These are phyloP conservation scores for Flammula alnicola DNA, from an alignment of 1,284 basidiomycete genomes.

Conservation along the genomic window DNA sequence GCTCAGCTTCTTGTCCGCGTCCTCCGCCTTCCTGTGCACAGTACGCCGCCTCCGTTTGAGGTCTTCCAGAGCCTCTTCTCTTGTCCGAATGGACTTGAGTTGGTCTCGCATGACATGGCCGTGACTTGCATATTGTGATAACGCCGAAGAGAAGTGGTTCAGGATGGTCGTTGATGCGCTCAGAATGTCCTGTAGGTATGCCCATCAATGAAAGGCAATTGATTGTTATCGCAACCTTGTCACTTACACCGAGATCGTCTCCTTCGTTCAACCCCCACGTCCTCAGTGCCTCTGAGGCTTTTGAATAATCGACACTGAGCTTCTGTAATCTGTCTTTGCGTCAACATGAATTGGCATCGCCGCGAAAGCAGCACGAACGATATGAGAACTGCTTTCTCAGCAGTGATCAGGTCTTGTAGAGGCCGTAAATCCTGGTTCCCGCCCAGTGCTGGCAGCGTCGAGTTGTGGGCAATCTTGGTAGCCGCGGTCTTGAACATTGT, in stretches of 20 bases:
- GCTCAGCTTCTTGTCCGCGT: conserved; percentile 88
- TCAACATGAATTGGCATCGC: neutral
- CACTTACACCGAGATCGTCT: conserved; percentile 79
- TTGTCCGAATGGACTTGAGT: conserved; percentile 80
- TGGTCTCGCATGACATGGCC: conserved; percentile 76
- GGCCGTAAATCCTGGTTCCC: conserved; percentile 84
- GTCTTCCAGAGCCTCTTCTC: conserved; percentile 85
- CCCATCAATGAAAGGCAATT: conserved; percentile 9
- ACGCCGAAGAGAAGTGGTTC: conserved; percentile 69
- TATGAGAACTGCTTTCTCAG: conserved; percentile 84
- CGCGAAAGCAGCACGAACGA: conserved; percentile 53
- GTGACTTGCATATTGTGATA: conserved; percentile 76
- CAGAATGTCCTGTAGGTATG: conserved; percentile 68
- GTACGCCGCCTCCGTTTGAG: conserved; percentile 73
- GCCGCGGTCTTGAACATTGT: conserved; percentile 77
- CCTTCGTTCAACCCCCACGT: conserved; percentile 87
- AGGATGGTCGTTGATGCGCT: conserved; percentile 75
- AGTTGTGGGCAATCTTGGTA: conserved; percentile 84
- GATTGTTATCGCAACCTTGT: neutral
- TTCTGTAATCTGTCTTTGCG: conserved; percentile 57
- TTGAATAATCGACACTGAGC: conserved; percentile 67
- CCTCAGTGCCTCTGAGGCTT: conserved; percentile 77
- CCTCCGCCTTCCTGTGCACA: conserved; percentile 76
- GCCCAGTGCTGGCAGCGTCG: conserved; percentile 74
- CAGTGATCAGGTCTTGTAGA: conserved; percentile 87